Base-by-base conservation (phyloP, 2,329 filamentous ascomycete species). In the Lomentospora prolificans region DNA sequence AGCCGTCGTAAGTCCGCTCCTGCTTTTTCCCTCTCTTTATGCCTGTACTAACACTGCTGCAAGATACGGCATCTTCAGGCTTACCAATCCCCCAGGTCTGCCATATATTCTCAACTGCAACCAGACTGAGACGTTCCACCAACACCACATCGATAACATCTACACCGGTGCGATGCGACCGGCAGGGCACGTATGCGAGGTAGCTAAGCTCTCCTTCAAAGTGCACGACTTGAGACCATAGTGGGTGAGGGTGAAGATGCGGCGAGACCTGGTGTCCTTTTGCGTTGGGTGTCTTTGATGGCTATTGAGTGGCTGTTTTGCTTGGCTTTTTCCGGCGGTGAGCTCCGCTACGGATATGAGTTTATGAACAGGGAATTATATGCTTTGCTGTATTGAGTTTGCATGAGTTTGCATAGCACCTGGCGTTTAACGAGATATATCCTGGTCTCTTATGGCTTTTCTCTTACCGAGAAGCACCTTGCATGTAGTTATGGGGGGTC, bases 41-140 rank as follows among this genome's bases (percentile, higher is more conserved):
- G n/a, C n/a, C n/a, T n/a, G n/a, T n/a, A 19, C 36, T 55, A 41
- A 19, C 56, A 36, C 64, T n/a, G 24, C 1, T 50, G 17, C n/a
- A 1, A 92, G 89, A 59, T 92, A 89, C 76, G 94, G 94, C 51
- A 87, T 95, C 24, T 99, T 97, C 71, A 84, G 94, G 31, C 76
- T 99, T 3, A 99, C 94, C 0, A 89, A 96, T 69, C 94, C 94
- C 0, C 92, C 94, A 0, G 94, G 94, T 0, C 78, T 97, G 62
- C 84, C 88, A 60, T 82, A 89, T n/a, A 86, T 99, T 31, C 75
- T 95, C 48, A 79, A 84, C 41, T 99, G 94, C 70, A 84, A 73
- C 2, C 81, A 90, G 58, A 79, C 80, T 1, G 88, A 89, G 1
- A 79, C 95, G 0, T 99, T 99, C 67, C 94, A 99, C 68, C 89